A percentile compares a stretch with the other conserved stretches of the same genome.
phyloP scores from a whole-genome alignment of 1,284 basidiomycete genomes.

The Melampsora larici-populina region DNA sequence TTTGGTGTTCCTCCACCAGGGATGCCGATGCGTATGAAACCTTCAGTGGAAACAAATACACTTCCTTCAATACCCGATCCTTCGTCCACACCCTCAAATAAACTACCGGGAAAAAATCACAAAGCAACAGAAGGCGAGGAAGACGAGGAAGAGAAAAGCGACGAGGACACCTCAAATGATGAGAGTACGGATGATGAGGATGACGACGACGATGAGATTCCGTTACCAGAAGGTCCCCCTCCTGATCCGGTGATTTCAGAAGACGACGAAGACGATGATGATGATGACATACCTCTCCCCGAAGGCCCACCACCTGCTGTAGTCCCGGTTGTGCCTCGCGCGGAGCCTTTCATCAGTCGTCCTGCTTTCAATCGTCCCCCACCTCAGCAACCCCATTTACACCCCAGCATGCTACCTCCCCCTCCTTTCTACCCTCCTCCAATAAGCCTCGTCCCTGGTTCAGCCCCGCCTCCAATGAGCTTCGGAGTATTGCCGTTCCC shows the following conservation, averaged over 20 bases:
- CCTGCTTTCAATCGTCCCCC: neutral
- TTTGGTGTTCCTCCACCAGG: slow-evolving; percentile 53
- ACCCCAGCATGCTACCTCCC: slow-evolving; percentile 11
- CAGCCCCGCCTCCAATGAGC: slow-evolving; percentile 36
- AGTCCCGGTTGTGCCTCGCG: neutral
- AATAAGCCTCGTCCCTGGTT: slow-evolving; percentile 18
- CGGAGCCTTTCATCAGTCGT: slow-evolving; percentile 9
- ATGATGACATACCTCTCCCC: slow-evolving; percentile 2
- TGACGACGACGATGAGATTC: slow-evolving; percentile 29
- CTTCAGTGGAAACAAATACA: slow-evolving; percentile 11
- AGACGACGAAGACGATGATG: slow-evolving; percentile 20
- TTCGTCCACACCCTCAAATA: neutral
- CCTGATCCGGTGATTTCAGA: slow-evolving; percentile 27
- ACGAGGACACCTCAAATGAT: neutral
- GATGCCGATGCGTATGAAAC: slow-evolving; percentile 48
- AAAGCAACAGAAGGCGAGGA: slow-evolving; percentile 39
- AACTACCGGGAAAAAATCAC: neutral
- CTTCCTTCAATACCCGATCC: neutral
- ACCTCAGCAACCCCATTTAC: neutral
- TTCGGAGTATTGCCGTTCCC: slow-evolving; percentile 25
- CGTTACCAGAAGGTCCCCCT: slow-evolving; percentile 40
- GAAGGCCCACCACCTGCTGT: slow-evolving; percentile 43
- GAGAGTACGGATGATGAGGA: slow-evolving; percentile 33
- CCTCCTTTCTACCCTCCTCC: slow-evolving; percentile 23
- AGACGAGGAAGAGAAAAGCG: slow-evolving; percentile 16